These are phyloP conservation scores for Emmonsiellopsis sp. DNA, from an alignment of 2,329 filamentous ascomycete genomes.

Conservation along the genomic window DNA sequence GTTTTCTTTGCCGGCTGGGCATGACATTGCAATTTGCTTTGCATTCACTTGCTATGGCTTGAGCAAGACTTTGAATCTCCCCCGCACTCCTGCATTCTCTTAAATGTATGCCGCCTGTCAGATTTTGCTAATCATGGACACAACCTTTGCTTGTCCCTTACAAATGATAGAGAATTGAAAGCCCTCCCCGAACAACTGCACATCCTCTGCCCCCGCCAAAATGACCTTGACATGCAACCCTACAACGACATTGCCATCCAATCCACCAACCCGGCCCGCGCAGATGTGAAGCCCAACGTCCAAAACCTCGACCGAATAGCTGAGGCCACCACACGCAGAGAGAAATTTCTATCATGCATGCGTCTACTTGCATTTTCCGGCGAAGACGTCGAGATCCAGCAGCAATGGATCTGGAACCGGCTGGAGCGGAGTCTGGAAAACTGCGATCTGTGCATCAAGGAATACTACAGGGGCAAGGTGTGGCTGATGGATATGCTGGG, in stretches of 20 bases:
- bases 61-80: neutral
- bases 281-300: conserved; percentile 34
- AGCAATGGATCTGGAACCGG: conserved; percentile 49
- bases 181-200: conserved; percentile 43
- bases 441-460: conserved; percentile 62
- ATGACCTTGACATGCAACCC: conserved; percentile 51
- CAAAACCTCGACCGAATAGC: conserved; percentile 37
- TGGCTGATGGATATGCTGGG: conserved; percentile 53
- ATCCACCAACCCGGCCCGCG: conserved; percentile 24
- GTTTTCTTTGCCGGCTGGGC: neutral
- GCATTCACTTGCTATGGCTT: neutral
- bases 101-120: neutral
- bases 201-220: conserved; percentile 57
- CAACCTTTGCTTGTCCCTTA: conserved; percentile 1
- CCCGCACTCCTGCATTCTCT: neutral
- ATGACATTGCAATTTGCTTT: neutral
- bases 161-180: conserved; percentile 31
- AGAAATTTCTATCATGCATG: conserved; percentile 58
- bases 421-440: conserved; percentile 50
- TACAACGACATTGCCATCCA: conserved; percentile 43
- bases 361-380: conserved; percentile 59
- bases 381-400: conserved; percentile 50
- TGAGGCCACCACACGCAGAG: conserved; percentile 46
- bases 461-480: conserved; percentile 63
- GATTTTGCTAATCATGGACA: neutral